Base-by-base conservation (phyloP, 768 basidiomycete species). In the Lentinula edodes region DNA sequence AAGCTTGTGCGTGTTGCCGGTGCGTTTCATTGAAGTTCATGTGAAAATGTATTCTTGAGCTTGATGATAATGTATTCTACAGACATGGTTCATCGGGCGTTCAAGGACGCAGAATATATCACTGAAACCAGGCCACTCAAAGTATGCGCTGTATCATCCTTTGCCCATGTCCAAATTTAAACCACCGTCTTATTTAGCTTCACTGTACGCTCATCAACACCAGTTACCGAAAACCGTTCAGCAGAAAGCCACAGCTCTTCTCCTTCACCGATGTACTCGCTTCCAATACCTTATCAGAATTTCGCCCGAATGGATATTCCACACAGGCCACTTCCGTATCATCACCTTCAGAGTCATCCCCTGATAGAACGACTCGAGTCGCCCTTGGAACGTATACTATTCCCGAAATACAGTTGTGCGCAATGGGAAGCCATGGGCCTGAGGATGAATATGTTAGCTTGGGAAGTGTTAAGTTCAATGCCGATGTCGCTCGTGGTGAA, bases 351-450 rank as follows among this genome's bases (percentile, higher is more conserved):
- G n/a, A 20, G 20, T 52, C 39, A 3, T 39, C 51, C 3, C 20
- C 34, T 1, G 35, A 58, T 50, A 63, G 58, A 41, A 57, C 67
- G n/a, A 18, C 76, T 69, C 16, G 61, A 4, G 76, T 85, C 23
- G 65, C 83, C 39, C 75, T 89, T 20, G 88, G 89, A 0, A 66
- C 72, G 1, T 88, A 83, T 76, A 54, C 66, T 1, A 80, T 88
- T 7, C 69, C 78, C 36, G 82, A 85, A 64, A 71, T 90, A 10
- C 83, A 90, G 68, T 74, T 90, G 36, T 90, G 88, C 74, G 75
- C 78, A 48, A 89, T 90, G 89, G 87, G 89, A 0, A 88, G 88
- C 65, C 79, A 78, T 64, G 87, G 83, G 0, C 76, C 75, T 0
- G 78, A 86, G 62, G 86, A 83, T 13, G 86, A 84, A 68, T 91